phyloP scores from a whole-genome alignment of 495 filamentous ascomycete genomes.

The Lineolata rhizophorae region DNA sequence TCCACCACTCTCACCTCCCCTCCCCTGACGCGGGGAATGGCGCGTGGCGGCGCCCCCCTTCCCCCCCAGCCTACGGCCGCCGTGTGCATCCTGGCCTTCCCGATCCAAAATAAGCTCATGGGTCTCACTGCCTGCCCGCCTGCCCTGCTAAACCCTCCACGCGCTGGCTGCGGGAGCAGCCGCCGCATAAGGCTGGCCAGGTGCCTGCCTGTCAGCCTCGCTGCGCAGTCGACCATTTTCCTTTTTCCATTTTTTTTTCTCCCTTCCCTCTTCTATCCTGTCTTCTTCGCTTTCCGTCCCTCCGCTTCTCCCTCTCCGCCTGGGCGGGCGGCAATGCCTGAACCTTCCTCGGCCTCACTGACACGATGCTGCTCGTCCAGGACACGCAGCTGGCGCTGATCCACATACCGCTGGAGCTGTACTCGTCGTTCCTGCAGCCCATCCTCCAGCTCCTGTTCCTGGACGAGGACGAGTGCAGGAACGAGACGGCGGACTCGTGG shows the following conservation, averaged over 20 bases:
- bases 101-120: no score
- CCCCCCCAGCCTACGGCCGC: background rate
- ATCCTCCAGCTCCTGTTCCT: conserved; percentile 71
- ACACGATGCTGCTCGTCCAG: conserved; percentile 27
- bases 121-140: no score
- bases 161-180: no score
- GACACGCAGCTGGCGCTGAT: conserved; percentile 73
- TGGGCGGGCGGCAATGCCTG: no score
- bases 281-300: background rate
- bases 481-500: conserved; percentile 9
- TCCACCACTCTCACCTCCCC: no score
- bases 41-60: background rate
- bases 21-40: background rate
- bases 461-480: conserved; percentile 21
- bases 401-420: conserved; percentile 71
- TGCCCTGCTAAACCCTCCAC: no score
- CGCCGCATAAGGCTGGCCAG: no score
- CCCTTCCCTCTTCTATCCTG: background rate
- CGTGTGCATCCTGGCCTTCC: background rate
- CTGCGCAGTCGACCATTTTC: no score
- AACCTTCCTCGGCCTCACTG: no score
- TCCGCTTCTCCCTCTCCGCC: no score
- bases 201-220: no score
- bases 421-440: conserved; percentile 59
- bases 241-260: background rate